A percentile compares a stretch with the other conserved stretches of the same genome.
phyloP scores from a whole-genome alignment of 495 filamentous ascomycete genomes.

The Aspergillus baeticus region DNA sequence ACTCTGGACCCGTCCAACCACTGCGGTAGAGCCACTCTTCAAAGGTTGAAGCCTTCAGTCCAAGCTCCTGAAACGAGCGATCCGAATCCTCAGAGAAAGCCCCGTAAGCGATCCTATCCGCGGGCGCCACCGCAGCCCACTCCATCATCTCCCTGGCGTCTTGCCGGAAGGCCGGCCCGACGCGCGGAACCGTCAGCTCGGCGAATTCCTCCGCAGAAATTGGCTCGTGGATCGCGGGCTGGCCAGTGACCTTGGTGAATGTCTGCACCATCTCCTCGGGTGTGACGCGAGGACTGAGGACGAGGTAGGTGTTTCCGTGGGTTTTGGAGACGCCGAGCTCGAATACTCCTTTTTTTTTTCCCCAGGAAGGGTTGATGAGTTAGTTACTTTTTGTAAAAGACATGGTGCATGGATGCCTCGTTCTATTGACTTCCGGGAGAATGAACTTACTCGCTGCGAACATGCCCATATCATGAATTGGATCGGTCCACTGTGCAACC shows the following conservation, averaged over 20 bases:
- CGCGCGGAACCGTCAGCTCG: background rate
- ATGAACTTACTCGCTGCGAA: slow-evolving; percentile 20
- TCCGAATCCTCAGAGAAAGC: slow-evolving; percentile 12
- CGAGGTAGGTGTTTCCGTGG: slow-evolving; percentile 17
- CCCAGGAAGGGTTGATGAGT: background rate
- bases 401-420: no score
- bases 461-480: slow-evolving; percentile 19
- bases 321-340: slow-evolving; percentile 17
- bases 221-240: slow-evolving; percentile 11
- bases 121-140: slow-evolving; percentile 19
- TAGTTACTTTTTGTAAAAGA: no score
- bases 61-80: slow-evolving; percentile 16
- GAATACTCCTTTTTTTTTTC: slow-evolving; percentile 17
- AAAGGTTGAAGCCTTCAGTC: slow-evolving; percentile 17
- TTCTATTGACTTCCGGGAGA: slow-evolving; percentile 1
- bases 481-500: slow-evolving; percentile 21
- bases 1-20: background rate
- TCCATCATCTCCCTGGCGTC: slow-evolving; percentile 26
- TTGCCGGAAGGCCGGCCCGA: slow-evolving; percentile 14
- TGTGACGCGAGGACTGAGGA: background rate
- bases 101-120: slow-evolving; percentile 21
- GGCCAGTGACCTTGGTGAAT: slow-evolving; percentile 16
- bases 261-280: slow-evolving; percentile 9
- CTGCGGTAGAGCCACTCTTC: slow-evolving; percentile 23
- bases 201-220: slow-evolving; percentile 17